Conservation (phyloP, 768 basidiomycete genomes). For the Pleurotus eryngii region DNA sequence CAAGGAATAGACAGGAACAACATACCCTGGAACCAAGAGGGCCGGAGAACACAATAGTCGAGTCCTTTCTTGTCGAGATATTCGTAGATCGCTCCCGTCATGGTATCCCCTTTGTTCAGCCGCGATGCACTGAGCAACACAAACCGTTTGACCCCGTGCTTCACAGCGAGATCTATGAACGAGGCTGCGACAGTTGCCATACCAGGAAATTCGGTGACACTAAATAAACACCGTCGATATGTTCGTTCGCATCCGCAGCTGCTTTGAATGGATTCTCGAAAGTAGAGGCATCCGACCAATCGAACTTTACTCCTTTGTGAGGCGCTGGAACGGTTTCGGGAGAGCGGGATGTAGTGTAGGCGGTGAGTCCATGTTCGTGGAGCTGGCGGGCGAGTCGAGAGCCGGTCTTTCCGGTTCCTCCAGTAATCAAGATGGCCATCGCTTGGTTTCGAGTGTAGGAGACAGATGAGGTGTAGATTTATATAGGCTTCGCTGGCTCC, state of each 20-base stretch:
- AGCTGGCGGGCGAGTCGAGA: conserved; percentile 24
- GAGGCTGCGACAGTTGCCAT: conserved; percentile 17
- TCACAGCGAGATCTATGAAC: conserved; percentile 29
- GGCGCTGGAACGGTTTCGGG: conserved; percentile 20
- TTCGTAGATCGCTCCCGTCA: conserved; percentile 29
- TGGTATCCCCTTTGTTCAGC: conserved; percentile 18
- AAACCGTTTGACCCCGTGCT: conserved; percentile 31
- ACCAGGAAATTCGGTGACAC: conserved; percentile 21
- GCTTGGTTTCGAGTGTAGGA: too few species aligned
- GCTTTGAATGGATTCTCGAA: conserved; percentile 27
- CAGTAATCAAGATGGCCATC: conserved; percentile 9
- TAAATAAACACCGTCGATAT: conserved; percentile 30
- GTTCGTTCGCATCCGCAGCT: conserved; percentile 12
- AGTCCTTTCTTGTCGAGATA: conserved; percentile 28
- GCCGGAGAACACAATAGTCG: conserved; percentile 31
- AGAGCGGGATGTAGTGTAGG: conserved; percentile 29
- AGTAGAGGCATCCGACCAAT: conserved; percentile 32
- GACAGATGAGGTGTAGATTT: too few species aligned
- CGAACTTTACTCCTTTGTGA: conserved; percentile 26
- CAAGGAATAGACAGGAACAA: neutral
- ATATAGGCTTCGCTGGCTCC: too few species aligned
- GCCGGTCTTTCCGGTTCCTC: conserved; percentile 33
- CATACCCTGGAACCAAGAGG: conserved; percentile 36
- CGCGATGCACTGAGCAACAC: conserved; percentile 25
- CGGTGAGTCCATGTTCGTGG: conserved; percentile 17